Conservation (phyloP, 176 grass and related monocot genomes). For the Thalia dealbata region DNA sequence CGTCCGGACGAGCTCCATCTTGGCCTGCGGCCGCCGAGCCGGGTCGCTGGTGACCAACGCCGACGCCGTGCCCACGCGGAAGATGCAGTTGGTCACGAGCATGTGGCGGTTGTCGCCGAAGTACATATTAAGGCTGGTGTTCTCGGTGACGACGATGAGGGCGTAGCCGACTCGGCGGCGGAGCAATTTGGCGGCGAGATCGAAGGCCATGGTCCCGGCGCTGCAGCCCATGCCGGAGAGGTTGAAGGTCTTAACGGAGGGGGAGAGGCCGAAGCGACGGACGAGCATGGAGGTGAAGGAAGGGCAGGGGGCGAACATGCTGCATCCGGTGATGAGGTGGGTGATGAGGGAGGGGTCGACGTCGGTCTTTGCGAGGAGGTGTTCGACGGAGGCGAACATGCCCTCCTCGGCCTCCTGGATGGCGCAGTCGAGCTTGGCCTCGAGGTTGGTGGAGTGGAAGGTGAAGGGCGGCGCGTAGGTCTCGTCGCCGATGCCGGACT, state of each 20-base stretch:
- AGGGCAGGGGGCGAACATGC: constrained; percentile 56
- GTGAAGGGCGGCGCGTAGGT: constrained; percentile 62
- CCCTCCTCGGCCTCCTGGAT: constrained; percentile 69
- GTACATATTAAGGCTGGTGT: constrained; percentile 83
- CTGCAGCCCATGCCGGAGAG: constrained; percentile 85
- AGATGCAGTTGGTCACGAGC: constrained; percentile 95
- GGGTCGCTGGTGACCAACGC: constrained; percentile 49
- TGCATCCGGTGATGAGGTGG: constrained; percentile 57
- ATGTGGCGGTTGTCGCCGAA: constrained; percentile 83
- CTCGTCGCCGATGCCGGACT: constrained; percentile 74
- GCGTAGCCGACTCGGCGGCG: constrained; percentile 30
- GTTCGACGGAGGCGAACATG: constrained; percentile 37
- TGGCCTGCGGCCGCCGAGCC: constrained; percentile 25
- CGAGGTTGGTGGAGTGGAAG: constrained; percentile 30
- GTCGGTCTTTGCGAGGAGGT: constrained; percentile 54
- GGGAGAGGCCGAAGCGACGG: constrained; percentile 28
- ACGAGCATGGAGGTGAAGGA: constrained; percentile 52
- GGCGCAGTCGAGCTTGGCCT: constrained; percentile 30
- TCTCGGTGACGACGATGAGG: constrained; percentile 81
- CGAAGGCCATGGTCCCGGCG: constrained; percentile 46
- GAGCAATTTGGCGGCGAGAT: constrained; percentile 49
- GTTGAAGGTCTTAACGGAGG: constrained; percentile 47
- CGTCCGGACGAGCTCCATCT: constrained; percentile 60
- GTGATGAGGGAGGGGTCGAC: constrained; percentile 25
- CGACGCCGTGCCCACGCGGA: constrained; percentile 60